A percentile compares a stretch with the other conserved stretches of the same genome.
Evolutionary conservation across 2,329 filamentous ascomycete genomes (phyloP).

Genomic region (Fusarium continuum): DNA sequence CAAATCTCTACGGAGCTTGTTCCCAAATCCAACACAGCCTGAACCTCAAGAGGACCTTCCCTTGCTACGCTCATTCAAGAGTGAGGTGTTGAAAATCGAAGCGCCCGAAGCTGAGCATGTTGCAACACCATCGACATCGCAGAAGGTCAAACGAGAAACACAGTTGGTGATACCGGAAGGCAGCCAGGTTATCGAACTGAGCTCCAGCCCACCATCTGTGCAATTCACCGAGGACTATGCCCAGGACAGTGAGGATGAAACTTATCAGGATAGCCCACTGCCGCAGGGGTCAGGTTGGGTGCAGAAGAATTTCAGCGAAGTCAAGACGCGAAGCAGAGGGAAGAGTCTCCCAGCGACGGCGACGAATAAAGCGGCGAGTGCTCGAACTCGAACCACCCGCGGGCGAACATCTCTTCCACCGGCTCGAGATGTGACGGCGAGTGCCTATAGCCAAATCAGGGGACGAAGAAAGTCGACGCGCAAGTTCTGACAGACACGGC

Average conservation of each 20-base stretch:
- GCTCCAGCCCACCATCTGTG: conserved; percentile 41
- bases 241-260: conserved; percentile 35
- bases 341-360: conserved; percentile 32
- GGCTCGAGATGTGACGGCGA: conserved; percentile 28
- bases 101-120: neutral
- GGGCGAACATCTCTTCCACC: conserved; percentile 32
- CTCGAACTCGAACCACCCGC: neutral
- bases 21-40: conserved; percentile 49
- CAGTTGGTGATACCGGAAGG: conserved; percentile 43
- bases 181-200: conserved; percentile 47
- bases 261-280: conserved; percentile 33
- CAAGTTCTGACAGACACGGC: conserved; percentile 29
- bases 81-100: neutral
- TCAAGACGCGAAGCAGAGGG: conserved; percentile 32
- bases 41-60: conserved; percentile 1
- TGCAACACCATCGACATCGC: conserved; percentile 22
- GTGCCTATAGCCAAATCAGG: conserved; percentile 40
- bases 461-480: conserved; percentile 34
- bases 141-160: conserved; percentile 27
- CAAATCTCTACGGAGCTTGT: conserved; percentile 42
- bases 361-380: neutral
- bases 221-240: conserved; percentile 35
- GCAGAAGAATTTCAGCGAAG: conserved; percentile 31
- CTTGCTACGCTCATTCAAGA: conserved; percentile 3
- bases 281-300: conserved; percentile 33